Evolutionary conservation across 805 yeast species (phyloP).

Genomic region (Wickerhamomyces alni): DNA sequence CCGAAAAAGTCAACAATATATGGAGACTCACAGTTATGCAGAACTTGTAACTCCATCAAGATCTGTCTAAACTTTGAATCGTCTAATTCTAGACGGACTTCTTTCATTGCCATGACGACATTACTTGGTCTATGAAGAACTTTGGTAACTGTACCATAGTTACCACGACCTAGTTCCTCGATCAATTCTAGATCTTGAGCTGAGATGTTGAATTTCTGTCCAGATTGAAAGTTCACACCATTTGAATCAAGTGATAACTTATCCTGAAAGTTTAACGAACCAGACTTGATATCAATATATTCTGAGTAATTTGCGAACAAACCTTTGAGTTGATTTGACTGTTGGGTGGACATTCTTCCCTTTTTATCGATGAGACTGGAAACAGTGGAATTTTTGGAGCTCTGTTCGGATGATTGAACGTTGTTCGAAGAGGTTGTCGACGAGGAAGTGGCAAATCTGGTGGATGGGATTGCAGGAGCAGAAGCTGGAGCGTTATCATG

Average conservation of each 20-base stretch:
- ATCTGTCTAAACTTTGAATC: conserved; percentile 92
- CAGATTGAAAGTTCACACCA: conserved; percentile 87
- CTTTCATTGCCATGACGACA: conserved; percentile 95
- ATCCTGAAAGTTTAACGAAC: conserved; percentile 87
- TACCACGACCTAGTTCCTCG: conserved; percentile 91
- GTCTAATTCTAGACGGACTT: conserved; percentile 87
- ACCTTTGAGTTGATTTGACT: conserved; percentile 38
- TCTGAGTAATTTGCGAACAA: conserved; percentile 80
- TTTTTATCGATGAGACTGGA: conserved; percentile 20
- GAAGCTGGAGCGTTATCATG: no score
- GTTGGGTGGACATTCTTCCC: conserved; percentile 18
- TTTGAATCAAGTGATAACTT: conserved; percentile 87
- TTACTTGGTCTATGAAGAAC: conserved; percentile 92
- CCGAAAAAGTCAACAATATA: conserved; percentile 95
- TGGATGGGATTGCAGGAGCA: conserved; percentile 26
- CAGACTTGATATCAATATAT: conserved; percentile 87
- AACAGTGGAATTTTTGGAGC: conserved; percentile 9
- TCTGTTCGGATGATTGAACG: not conserved
- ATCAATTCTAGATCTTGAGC: conserved; percentile 77
- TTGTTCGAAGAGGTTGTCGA: not conserved
- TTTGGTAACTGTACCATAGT: conserved; percentile 92
- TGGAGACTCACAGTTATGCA: conserved; percentile 87
- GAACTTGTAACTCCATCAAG: conserved; percentile 89
- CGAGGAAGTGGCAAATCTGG: conserved; percentile 6
- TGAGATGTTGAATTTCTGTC: conserved; percentile 80